These are phyloP conservation scores for Debaryomyces tyrocola DNA, from an alignment of 805 yeast genomes.

Conservation along the genomic window DNA sequence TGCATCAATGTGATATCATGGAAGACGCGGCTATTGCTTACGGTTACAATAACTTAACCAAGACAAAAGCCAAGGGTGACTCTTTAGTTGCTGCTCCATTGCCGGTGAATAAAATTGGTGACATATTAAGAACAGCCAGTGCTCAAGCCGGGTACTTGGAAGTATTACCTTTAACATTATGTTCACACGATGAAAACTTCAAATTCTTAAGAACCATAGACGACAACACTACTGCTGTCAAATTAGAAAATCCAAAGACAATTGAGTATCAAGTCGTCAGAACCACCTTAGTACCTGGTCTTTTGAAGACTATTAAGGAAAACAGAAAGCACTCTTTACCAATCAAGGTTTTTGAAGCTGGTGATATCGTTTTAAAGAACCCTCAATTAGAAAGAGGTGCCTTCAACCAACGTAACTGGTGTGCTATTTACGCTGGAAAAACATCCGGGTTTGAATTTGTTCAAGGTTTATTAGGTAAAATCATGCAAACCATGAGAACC, in stretches of 20 bases:
- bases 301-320: slow-evolving; percentile 91
- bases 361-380: slow-evolving; percentile 90
- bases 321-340: slow-evolving; percentile 96
- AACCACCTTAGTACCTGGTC: slow-evolving; percentile 91
- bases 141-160: slow-evolving; percentile 96
- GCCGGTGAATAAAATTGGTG: slow-evolving; percentile 88
- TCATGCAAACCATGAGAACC: slow-evolving; percentile 95
- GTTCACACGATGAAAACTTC: slow-evolving; percentile 97
- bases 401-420: slow-evolving; percentile 90
- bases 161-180: slow-evolving; percentile 91
- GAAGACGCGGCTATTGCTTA: slow-evolving; percentile 97
- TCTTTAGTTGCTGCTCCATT: slow-evolving; percentile 84
- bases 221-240: slow-evolving; percentile 77
- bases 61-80: slow-evolving; percentile 73
- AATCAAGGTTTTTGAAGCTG: slow-evolving; percentile 90
- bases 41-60: slow-evolving; percentile 86
- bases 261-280: slow-evolving; percentile 96
- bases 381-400: slow-evolving; percentile 82
- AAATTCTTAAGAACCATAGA: slow-evolving; percentile 74
- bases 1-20: slow-evolving; percentile 97
- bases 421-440: slow-evolving; percentile 92
- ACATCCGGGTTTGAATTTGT: slow-evolving; percentile 91
- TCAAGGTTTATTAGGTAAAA: slow-evolving; percentile 91
- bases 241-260: slow-evolving; percentile 95
- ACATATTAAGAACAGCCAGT: slow-evolving; percentile 85